A percentile compares a stretch with the other conserved stretches of the same genome.
These are phyloP conservation scores for Tricholoma matsutake DNA, from an alignment of 768 basidiomycete species.

Conservation along the genomic window DNA sequence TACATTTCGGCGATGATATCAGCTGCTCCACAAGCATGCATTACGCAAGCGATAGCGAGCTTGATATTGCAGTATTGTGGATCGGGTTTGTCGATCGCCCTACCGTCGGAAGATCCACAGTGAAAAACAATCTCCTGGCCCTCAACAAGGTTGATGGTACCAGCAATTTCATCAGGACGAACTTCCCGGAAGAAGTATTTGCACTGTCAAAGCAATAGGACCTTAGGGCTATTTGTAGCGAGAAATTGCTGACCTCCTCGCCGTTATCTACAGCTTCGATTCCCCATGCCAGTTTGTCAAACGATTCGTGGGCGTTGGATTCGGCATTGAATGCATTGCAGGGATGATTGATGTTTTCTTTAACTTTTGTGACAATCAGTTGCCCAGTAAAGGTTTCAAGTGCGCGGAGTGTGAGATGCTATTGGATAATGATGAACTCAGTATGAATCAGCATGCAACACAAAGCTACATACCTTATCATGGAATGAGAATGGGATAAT, in stretches of 20 bases:
- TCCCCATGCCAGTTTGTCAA: constrained; percentile 13
- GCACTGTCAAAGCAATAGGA: neutral
- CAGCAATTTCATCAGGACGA: neutral
- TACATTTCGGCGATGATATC: constrained; percentile 7
- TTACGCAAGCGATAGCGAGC: constrained; percentile 8
- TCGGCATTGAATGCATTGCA: constrained; percentile 9
- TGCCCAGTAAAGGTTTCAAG: neutral
- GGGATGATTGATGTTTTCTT: constrained; percentile 12
- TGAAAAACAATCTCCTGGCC: constrained; percentile 1
- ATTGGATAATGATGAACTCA: neutral
- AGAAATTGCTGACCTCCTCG: neutral
- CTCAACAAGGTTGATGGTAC: neutral
- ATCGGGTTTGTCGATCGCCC: constrained; percentile 3
- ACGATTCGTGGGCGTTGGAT: constrained; percentile 4
- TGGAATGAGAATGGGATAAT: constrained; percentile 2
- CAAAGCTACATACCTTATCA: neutral
- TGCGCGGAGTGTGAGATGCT: neutral
- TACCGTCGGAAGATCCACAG: neutral
- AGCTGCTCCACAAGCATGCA: constrained; percentile 11
- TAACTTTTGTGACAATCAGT: neutral
- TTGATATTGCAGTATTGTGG: constrained; percentile 11
- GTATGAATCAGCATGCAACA: neutral
- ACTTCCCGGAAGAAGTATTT: constrained; percentile 1
- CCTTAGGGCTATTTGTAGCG: neutral
- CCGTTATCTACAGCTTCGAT: constrained; percentile 2